Evolutionary conservation across 2,329 filamentous ascomycete species (phyloP), one percentile per base, ranked within the genome.

Genomic region (Cryphonectria naterciae): DNA sequence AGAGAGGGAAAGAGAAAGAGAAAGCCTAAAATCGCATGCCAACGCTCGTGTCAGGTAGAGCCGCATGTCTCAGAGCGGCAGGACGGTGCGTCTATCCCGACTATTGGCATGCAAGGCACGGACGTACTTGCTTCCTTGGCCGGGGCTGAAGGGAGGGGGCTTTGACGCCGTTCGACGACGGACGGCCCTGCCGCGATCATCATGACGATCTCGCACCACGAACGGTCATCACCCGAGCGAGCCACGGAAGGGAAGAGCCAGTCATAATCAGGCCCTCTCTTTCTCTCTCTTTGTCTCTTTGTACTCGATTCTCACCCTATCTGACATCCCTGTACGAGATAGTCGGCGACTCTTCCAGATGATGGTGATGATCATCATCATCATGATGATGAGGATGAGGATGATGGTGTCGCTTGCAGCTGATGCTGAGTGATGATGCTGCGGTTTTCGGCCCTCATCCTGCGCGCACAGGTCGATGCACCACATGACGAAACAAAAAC

Each of bases 11-110:
- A 52, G 10, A 56, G 13, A 56, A 4, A 32, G 25, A 28, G 25
- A 32, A 15, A 28, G 25, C 25, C 28, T 6, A 58, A 28, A 32
- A 8, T 32, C 25, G 54, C 22, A 64, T 41, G 61, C 61, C 19
- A 64, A 64, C n/a, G 61, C 39, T 43, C 35, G 41, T 17, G n/a
- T 17, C 61, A 64, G 61, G 22, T 64, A 65, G 41, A 49, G 63
- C 63, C 63, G 63, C 63, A 65, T 65, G 63, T 49, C 61, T 49
- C 41, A 65, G 25, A 37, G 39, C 63, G 63, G 63, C 39, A 35
- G 28, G 32, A 28, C 25, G 63, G 25, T 39, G 43, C 63, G 41
- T 49, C 62, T 22, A 17, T 15, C n/a, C 41, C 8, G 41, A 65
- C 39, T 49, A 49, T 65, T 43, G 39, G 63, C 63, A 65, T 49